A percentile compares a stretch with the other conserved stretches of the same genome.
Conservation (phyloP, 345 rosid genomes). For the Aquilaria yunnanensis region DNA sequence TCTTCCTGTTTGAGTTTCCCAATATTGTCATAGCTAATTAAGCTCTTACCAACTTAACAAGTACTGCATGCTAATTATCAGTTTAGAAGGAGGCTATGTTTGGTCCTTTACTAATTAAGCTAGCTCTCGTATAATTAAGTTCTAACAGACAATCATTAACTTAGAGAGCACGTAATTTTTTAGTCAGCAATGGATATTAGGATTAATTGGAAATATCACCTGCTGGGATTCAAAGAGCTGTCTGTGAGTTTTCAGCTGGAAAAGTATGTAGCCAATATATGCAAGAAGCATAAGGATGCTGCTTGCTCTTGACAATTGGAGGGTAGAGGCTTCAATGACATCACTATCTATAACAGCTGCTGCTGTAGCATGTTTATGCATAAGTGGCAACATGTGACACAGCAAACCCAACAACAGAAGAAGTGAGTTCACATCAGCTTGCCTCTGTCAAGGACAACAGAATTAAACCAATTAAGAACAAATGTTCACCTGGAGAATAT, state of each 20-base stretch:
- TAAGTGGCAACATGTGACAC: constrained; percentile 72
- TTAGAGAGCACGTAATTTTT: too few species aligned
- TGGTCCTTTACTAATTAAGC: too few species aligned
- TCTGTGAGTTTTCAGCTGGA: constrained; percentile 79
- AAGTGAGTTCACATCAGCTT: constrained; percentile 74
- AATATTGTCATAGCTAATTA: too few species aligned
- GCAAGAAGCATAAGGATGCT: constrained; percentile 80
- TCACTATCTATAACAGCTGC: constrained; percentile 8
- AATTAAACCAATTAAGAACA: background rate
- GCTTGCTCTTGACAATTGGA: constrained; percentile 71
- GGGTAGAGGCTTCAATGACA: constrained; percentile 23
- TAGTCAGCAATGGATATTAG: too few species aligned
- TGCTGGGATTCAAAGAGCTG: constrained; percentile 49
- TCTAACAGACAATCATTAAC: too few species aligned
- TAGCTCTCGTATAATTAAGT: too few species aligned
- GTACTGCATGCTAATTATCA: too few species aligned
- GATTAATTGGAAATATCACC: constrained; percentile 20
- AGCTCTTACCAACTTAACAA: too few species aligned
- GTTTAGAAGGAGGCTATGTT: too few species aligned
- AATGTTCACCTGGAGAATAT: background rate
- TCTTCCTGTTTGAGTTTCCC: background rate
- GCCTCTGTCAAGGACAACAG: constrained; percentile 44
- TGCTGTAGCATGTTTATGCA: constrained; percentile 39
- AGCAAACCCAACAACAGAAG: constrained; percentile 66
- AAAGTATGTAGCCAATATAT: constrained; percentile 68